phyloP scores from a whole-genome alignment of 371 early-diverging fungal genomes.

The Actinomortierella ambigua region DNA sequence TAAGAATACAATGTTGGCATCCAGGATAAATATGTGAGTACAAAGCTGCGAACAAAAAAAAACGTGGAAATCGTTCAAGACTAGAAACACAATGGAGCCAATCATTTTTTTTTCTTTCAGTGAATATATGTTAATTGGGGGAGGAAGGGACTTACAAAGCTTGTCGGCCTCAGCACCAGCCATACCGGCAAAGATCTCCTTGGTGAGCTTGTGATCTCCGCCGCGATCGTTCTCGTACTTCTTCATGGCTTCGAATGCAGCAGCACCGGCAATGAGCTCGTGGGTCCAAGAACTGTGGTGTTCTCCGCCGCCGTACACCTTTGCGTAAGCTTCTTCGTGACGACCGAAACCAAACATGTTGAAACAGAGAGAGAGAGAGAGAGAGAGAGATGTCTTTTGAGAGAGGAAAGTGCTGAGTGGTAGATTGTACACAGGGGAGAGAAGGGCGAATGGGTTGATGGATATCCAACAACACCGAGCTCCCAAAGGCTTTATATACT shows the following conservation, averaged over 20 bases:
- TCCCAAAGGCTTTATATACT: too few species aligned
- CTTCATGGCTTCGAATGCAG: conserved; percentile 62
- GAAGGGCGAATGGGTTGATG: too few species aligned
- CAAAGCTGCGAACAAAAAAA: not conserved
- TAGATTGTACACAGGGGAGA: too few species aligned
- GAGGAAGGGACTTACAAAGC: conserved; percentile 29
- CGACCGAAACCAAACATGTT: conserved; percentile 40
- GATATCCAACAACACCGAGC: too few species aligned
- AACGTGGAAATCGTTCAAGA: not conserved
- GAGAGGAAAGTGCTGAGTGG: too few species aligned
- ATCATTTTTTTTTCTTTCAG: not conserved
- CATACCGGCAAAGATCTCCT: conserved; percentile 56
- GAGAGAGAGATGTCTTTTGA: too few species aligned
- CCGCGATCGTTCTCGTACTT: conserved; percentile 51
- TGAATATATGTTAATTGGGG: too few species aligned
- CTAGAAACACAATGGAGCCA: not conserved
- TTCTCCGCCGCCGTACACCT: conserved; percentile 16
- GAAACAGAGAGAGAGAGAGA: too few species aligned
- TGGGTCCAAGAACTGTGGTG: conserved; percentile 51
- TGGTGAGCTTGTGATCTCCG: conserved; percentile 50
- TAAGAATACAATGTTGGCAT: conserved; percentile 1
- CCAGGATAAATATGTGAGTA: too few species aligned
- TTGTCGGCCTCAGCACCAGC: conserved; percentile 58
- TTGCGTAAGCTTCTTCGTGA: conserved; percentile 46
- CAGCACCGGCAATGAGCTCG: conserved; percentile 66